Base-by-base conservation (phyloP, 345 rosid genomes). In the Hibiscus trionum region DNA sequence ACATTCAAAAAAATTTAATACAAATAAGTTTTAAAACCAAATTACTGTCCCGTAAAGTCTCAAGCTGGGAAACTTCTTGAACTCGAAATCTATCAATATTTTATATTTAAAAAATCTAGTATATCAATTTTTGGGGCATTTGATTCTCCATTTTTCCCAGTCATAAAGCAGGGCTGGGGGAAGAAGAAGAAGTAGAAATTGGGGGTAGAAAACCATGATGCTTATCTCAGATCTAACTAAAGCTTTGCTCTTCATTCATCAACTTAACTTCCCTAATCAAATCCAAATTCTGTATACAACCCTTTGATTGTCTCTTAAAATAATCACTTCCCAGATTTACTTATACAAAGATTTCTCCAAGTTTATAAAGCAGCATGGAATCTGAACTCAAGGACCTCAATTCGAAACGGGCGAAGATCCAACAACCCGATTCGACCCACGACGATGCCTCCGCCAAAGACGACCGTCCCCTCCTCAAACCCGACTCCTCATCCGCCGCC, bases 391-490 rank as follows among this genome's bases (percentile, higher is more conserved):
- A 84, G 72, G 85, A 81, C 71, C 75, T 86, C 63, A 79, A 73
- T 74, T 77, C 85, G 26, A 76, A 77, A 69, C 79, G 82, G 21
- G 64, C 77, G 17, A 66, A 67, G 70, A 49, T 61, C 31, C 46
- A 69, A n/a, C 46, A 52, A 69, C 31, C 44, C 27, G 55, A 70
- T 5, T 27, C 78, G 11, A n/a, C 77, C 42, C 50, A 44, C 8
- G 83, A 76, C 14, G 80, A 76, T 8, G 82, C 63, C 61, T 21
- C 61, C 53, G 70, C 62, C 73, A 86, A 85, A 59, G 98, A 94
- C 73, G 93, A 93, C 77, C 88, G 94, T 0, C 97, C 98, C 1
- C 93, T 95, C 26, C 91, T 95, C 74, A 87, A 85, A 75, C 76
- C 87, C 35, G 90, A 83, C 37, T 72, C 83, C 77, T 57, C 44